Evolutionary conservation across 768 basidiomycete species (phyloP), one percentile per base, ranked within the genome.

Genomic region (Lactarius hatsudake): DNA sequence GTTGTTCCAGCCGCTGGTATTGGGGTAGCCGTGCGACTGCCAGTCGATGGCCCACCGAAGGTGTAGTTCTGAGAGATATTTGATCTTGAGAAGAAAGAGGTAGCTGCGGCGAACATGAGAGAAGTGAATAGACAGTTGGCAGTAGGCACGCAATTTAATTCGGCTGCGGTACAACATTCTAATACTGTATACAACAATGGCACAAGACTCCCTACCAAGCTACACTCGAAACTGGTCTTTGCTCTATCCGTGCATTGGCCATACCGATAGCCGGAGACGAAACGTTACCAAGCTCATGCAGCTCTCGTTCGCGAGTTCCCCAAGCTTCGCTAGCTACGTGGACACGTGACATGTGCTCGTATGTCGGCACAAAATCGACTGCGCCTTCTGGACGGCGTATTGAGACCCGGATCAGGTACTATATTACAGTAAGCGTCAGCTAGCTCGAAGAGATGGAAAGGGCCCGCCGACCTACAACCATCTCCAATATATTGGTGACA

Each of bases 21-120:
- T 26, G 78, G 73, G 3, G 81, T 77, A 30, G 82, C 73, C 60
- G 81, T 78, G 8, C 71, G 75, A 69, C 72, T 74, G 20, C 65
- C 67, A 40, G 69, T 63, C 18, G 76, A 71, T 58, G 77, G 53
- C 13, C 65, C 45, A 1, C 85, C 88, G 70, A 92, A 84, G 70
- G 82, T 87, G 73, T 94, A 94, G 7, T 86, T 88, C 77, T 92
- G 89, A 4, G 87, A 89, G 67, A 94, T 92, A 56, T 86, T 86
- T 8, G 91, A 90, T 23, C 93, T 82, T 40, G 84, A 84, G 75
- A 94, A 92, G 79, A 94, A 90, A 13, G 91, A 92, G 3, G 88
- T 86, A 30, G 93, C 93, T 10, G 88, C 92, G 36, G 91, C 91
- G 63, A 94, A 79, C 89, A 94, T 90, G 67, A 60, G 6, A 32